Base-by-base conservation (phyloP, 176 grass and related monocot genomes). In the Eragrostis curvula region DNA sequence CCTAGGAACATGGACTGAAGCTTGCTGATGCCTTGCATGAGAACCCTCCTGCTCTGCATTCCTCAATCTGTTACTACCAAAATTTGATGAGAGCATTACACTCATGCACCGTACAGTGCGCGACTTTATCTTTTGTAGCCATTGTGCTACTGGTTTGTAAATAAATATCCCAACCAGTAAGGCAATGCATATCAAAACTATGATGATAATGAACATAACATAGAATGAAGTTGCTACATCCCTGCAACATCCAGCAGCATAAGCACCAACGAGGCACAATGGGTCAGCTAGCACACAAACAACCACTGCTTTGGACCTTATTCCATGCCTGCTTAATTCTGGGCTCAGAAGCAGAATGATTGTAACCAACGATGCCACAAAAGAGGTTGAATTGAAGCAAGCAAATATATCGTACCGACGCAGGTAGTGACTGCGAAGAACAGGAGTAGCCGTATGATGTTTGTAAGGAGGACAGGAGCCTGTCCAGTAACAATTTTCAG, bases 331-430 rank as follows among this genome's bases (percentile, higher is more conserved):
- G 56, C 87, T 84, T 61, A 88, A 23, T 74, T 84, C 20, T 74
- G 81, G 81, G 43, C 81, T 84, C 12, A 88, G 62, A 75, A 88
- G 76, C 81, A 88, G 51, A 44, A 88, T 84, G 69, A 88, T 9
- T 12, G 64, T 88, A 32, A 88, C 87, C 81, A 88, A 62, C 74
- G 87, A 88, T 10, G 81, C 87, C 71, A 88, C 81, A 43, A 88
- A 88, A 7, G 81, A 84, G 62, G 87, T 88, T 0, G 75, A 66
- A 30, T 84, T 88, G 87, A n/a, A 88, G 45, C 0, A 25, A 55
- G 84, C n/a, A 71, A 84, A 88, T 43, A 24, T 14, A 45, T 84
- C 62, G 30, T 84, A 84, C 8, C 76, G 76, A 8, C 0, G 0
- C 24, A 62, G 75, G 42, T 84, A 75, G 45, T 60, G 25, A 14